Conservation (phyloP, 306 rosid genomes). For the Prunus campanulata region DNA sequence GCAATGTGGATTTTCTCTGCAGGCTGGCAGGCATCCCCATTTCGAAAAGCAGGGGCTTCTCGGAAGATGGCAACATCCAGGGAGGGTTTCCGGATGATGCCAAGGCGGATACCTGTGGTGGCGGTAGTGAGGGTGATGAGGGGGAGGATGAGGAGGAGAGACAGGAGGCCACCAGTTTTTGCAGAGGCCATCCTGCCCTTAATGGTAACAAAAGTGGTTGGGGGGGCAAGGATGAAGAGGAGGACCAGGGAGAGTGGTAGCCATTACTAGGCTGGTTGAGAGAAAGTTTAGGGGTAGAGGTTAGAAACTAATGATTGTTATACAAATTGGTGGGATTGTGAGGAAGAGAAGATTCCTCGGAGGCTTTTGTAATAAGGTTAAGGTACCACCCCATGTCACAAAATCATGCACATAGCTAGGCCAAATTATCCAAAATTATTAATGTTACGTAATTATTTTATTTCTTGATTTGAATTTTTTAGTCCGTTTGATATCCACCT, state of each 20-base stretch:
- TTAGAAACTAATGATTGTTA: slow-evolving; percentile 21
- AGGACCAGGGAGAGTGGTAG: slow-evolving; percentile 33
- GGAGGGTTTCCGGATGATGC: slow-evolving; percentile 46
- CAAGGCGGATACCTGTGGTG: slow-evolving; percentile 35
- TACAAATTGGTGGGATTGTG: slow-evolving; percentile 44
- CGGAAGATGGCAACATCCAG: slow-evolving; percentile 43
- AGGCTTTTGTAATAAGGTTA: slow-evolving; percentile 9
- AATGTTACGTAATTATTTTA: not conserved
- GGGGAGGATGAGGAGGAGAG: slow-evolving; percentile 27
- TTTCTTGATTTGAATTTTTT: not conserved
- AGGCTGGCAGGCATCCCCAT: slow-evolving; percentile 46
- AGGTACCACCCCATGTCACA: not conserved
- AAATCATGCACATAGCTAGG: not conserved
- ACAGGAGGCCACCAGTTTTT: slow-evolving; percentile 54
- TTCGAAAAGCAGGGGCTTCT: slow-evolving; percentile 73
- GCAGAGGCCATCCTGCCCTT: slow-evolving; percentile 75
- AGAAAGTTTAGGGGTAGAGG: slow-evolving; percentile 41
- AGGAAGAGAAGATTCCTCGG: slow-evolving; percentile 72
- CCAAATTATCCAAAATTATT: not conserved
- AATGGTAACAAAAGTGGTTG: slow-evolving; percentile 26
- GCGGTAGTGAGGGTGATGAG: slow-evolving; percentile 10
- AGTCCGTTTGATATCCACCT: not conserved
- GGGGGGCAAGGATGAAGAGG: slow-evolving; percentile 22
- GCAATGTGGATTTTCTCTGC: slow-evolving; percentile 58
- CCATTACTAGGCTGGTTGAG: slow-evolving; percentile 40